Percentiles rank a stretch among this genome's conserved stretches.
phyloP scores from a whole-genome alignment of 2,329 filamentous ascomycete genomes.

The Sphaerulina populicola region DNA sequence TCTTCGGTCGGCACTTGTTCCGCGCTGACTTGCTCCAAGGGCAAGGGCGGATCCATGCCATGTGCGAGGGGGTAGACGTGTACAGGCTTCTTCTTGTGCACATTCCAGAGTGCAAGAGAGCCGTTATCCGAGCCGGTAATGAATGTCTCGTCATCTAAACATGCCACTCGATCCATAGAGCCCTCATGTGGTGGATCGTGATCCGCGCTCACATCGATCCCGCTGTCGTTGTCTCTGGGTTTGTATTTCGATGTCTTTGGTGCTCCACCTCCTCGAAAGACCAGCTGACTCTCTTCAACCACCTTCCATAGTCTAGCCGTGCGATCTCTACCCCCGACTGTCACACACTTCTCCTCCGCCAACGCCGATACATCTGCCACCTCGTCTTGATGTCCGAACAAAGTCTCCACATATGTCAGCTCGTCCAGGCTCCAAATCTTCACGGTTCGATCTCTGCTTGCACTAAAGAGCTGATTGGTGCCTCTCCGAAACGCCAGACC shows the following conservation, averaged over 20 bases:
- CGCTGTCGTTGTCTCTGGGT: constrained; percentile 37
- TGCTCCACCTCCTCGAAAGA: constrained; percentile 74
- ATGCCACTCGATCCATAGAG: constrained; percentile 83
- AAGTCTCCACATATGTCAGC: constrained; percentile 85
- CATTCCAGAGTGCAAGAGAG: constrained; percentile 73
- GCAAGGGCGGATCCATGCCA: constrained; percentile 66
- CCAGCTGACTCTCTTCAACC: constrained; percentile 85
- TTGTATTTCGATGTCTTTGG: constrained; percentile 38
- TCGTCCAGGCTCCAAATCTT: constrained; percentile 93
- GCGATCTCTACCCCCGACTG: constrained; percentile 80
- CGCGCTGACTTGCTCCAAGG: constrained; percentile 63
- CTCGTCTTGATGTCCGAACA: constrained; percentile 92
- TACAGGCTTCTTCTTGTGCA: constrained; percentile 90
- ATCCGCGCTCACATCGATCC: constrained; percentile 33
- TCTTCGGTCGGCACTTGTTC: constrained; percentile 53
- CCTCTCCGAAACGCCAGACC: constrained; percentile 67
- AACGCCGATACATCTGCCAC: constrained; percentile 77
- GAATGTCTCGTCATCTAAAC: constrained; percentile 81
- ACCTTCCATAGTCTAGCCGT: constrained; percentile 95
- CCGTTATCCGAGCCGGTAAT: constrained; percentile 93
- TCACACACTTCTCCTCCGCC: constrained; percentile 79
- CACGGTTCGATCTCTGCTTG: constrained; percentile 82
- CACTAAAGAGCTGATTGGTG: constrained; percentile 81
- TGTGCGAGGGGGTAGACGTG: constrained; percentile 73
- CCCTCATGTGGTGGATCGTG: constrained; percentile 56